These are phyloP conservation scores for Fusarium drepaniforme DNA, from an alignment of 2,329 filamentous ascomycete genomes.

Conservation along the genomic window DNA sequence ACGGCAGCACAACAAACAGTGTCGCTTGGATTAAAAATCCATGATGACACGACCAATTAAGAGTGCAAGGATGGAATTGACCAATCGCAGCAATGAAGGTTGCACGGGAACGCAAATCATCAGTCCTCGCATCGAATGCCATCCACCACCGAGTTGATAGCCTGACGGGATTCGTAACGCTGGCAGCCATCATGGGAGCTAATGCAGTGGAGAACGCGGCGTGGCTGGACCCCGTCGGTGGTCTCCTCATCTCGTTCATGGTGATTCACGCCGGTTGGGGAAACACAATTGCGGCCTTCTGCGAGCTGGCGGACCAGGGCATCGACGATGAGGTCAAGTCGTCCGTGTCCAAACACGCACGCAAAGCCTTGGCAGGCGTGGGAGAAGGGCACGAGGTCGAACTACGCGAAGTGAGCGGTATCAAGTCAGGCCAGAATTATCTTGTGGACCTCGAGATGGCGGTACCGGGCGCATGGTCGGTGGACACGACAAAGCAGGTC, in stretches of 20 bases:
- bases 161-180: conserved; percentile 92
- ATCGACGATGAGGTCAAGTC: conserved; percentile 87
- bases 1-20: neutral
- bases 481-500: conserved; percentile 76
- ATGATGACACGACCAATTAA: neutral
- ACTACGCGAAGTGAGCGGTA: conserved; percentile 83
- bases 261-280: conserved; percentile 90
- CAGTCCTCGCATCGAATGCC: conserved; percentile 94
- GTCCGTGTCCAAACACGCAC: conserved; percentile 75
- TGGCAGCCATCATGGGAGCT: conserved; percentile 88
- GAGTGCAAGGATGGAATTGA: conserved; percentile 19
- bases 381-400: conserved; percentile 70
- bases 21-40: neutral
- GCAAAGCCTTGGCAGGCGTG: conserved; percentile 68
- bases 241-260: conserved; percentile 91
- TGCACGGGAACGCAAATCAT: conserved; percentile 92
- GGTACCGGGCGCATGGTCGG: conserved; percentile 81
- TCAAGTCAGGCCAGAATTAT: conserved; percentile 98
- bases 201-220: conserved; percentile 87
- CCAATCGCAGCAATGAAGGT: conserved; percentile 86
- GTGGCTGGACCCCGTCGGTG: conserved; percentile 95
- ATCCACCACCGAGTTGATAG: conserved; percentile 97
- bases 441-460: conserved; percentile 90
- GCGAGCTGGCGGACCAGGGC: conserved; percentile 91
- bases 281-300: conserved; percentile 85